Conservation (phyloP, 164 flowering plant genomes). For the Magnolia sinica region DNA sequence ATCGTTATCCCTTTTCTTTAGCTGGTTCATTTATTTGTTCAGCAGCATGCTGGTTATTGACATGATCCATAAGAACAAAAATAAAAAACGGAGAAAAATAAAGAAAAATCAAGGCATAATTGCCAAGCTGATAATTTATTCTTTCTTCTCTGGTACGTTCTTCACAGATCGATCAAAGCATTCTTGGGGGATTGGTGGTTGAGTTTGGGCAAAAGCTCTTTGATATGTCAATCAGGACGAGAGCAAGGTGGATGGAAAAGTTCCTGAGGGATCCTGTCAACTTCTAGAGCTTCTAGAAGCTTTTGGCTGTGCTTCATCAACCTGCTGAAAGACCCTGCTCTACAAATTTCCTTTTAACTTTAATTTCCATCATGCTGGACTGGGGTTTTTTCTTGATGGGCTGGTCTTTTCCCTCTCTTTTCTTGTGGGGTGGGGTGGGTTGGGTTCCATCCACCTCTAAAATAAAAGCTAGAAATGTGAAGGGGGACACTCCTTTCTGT, state of each 20-base stretch:
- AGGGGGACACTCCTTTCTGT: background rate
- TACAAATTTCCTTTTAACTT: background rate
- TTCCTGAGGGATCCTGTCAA: conserved; percentile 20
- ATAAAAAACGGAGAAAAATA: too few species aligned
- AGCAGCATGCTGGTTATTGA: too few species aligned
- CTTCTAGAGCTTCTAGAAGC: conserved; percentile 9
- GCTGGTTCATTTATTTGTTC: too few species aligned
- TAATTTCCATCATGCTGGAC: background rate
- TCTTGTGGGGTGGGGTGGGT: background rate
- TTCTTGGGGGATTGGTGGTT: conserved; percentile 22
- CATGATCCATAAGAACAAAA: too few species aligned
- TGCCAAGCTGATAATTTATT: too few species aligned
- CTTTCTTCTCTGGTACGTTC: background rate
- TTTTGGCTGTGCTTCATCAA: background rate
- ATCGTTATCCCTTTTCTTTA: too few species aligned
- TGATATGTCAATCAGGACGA: conserved; percentile 23
- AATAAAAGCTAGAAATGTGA: conserved; percentile 1
- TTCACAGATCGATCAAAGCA: conserved; percentile 20
- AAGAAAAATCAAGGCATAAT: too few species aligned
- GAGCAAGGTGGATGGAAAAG: conserved; percentile 27
- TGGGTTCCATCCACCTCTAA: background rate
- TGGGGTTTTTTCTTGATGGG: background rate
- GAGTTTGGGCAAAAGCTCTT: conserved; percentile 23
- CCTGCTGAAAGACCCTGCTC: background rate
- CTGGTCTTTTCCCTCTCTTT: background rate